Evolutionary conservation across 257 asterid species (phyloP).

Genomic region (Craterostigma plantagineum): DNA sequence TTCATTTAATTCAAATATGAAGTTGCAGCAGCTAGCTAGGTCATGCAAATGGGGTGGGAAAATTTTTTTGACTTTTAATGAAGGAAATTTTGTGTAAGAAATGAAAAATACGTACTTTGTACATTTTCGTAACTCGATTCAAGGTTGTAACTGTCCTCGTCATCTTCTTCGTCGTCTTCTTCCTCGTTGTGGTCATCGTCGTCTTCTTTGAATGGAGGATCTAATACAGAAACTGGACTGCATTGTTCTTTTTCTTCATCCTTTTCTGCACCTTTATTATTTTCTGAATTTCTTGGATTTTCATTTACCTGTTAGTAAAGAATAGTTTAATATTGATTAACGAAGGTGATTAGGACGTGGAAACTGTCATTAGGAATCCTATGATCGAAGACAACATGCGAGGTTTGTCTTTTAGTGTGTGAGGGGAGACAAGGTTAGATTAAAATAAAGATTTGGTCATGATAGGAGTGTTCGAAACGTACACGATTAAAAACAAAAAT

Average conservation of each 20-base stretch:
- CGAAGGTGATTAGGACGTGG: too few species aligned
- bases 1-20: too few species aligned
- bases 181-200: slow-evolving; percentile 5
- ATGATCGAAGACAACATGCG: slow-evolving; percentile 9
- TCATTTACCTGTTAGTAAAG: slow-evolving; percentile 4
- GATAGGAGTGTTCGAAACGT: slow-evolving; percentile 14
- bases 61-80: too few species aligned
- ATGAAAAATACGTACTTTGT: slow-evolving; percentile 47
- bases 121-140: slow-evolving; percentile 39
- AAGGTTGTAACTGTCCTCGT: slow-evolving; percentile 13
- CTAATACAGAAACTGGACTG: slow-evolving; percentile 69
- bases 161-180: slow-evolving; percentile 6
- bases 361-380: slow-evolving; percentile 6
- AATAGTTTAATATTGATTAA: background rate
- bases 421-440: slow-evolving; percentile 11
- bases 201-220: slow-evolving; percentile 39
- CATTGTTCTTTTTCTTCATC: slow-evolving; percentile 63
- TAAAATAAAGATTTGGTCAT: slow-evolving; percentile 20
- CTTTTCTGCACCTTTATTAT: slow-evolving; percentile 15
- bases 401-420: slow-evolving; percentile 20
- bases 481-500: slow-evolving; percentile 9
- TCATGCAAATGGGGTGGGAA: too few species aligned
- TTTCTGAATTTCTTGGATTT: slow-evolving; percentile 9
- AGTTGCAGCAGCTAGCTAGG: too few species aligned
- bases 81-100: too few species aligned